These are phyloP conservation scores for Urochloa ruziziensis DNA, from an alignment of 176 grass and related monocot species.

Conservation along the genomic window DNA sequence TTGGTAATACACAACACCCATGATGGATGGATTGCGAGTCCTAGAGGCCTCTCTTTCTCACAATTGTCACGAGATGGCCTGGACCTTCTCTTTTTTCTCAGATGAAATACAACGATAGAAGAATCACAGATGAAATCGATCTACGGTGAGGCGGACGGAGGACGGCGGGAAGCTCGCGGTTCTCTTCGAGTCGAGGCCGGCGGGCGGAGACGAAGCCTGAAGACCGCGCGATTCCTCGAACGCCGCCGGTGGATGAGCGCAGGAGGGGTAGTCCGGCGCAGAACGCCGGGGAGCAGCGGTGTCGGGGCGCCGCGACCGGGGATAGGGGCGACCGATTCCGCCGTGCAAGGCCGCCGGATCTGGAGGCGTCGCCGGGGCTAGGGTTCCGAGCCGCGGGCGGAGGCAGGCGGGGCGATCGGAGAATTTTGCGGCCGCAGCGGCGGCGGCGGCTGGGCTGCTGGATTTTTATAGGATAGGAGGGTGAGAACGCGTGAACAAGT, in stretches of 20 bases:
- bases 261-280: not conserved
- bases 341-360: not conserved
- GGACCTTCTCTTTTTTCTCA: not conserved
- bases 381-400: not conserved
- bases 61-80: constrained; percentile 8
- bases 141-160: not conserved
- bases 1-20: constrained; percentile 72
- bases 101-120: constrained; percentile 27
- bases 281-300: not conserved
- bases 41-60: not conserved
- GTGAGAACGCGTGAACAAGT: constrained; percentile 5
- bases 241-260: not conserved
- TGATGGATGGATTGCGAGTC: not conserved
- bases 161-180: too few species aligned
- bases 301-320: not conserved
- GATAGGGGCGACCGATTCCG: not conserved
- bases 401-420: not conserved
- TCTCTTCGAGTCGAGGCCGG: not conserved
- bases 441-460: not conserved
- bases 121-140: constrained; percentile 31
- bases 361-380: constrained; percentile 33
- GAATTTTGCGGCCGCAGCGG: not conserved
- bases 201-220: not conserved
- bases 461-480: constrained; percentile 1
- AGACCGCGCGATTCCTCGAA: not conserved